Percentiles rank a stretch among this genome's conserved stretches.
phyloP scores from a whole-genome alignment of 768 basidiomycete species.

The Xerocomus potaroensis region DNA sequence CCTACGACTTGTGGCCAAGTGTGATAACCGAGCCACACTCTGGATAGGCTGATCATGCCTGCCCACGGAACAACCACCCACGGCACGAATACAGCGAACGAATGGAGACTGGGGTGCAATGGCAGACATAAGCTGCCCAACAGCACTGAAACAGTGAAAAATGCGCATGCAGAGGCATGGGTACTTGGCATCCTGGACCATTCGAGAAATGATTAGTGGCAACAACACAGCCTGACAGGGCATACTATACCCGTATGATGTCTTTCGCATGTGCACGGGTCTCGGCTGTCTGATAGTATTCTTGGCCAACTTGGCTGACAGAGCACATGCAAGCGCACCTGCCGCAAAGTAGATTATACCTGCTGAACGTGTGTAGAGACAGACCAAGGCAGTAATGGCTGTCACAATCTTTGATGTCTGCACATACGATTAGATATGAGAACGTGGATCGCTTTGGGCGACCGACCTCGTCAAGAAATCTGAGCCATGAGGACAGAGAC shows the following conservation, averaged over 20 bases:
- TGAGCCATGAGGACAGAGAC: conserved; percentile 21
- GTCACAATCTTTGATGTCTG: conserved; percentile 63
- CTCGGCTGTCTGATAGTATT: conserved; percentile 59
- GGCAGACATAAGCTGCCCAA: conserved; percentile 58
- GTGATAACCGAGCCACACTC: conserved; percentile 76
- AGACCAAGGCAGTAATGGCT: conserved; percentile 40
- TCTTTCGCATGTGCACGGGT: conserved; percentile 46
- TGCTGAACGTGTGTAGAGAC: conserved; percentile 60
- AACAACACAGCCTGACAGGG: not conserved
- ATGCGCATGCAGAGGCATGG: conserved; percentile 67
- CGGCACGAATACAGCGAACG: conserved; percentile 32
- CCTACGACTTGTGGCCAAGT: conserved; percentile 64
- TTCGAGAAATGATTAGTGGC: not conserved
- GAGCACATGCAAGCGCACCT: conserved; percentile 53
- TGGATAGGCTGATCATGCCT: conserved; percentile 50
- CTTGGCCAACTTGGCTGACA: conserved; percentile 62
- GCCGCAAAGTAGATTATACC: conserved; percentile 56
- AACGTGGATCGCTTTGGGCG: not conserved
- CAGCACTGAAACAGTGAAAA: conserved; percentile 55
- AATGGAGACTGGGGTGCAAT: conserved; percentile 50
- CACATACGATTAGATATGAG: conserved; percentile 2
- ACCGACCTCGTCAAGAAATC: conserved; percentile 32
- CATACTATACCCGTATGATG: conserved; percentile 71
- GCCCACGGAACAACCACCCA: conserved; percentile 55
- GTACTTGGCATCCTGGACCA: conserved; percentile 77